These are phyloP conservation scores for Arthrinium phaeospermum DNA, from an alignment of 2,329 filamentous ascomycete species.

Conservation along the genomic window DNA sequence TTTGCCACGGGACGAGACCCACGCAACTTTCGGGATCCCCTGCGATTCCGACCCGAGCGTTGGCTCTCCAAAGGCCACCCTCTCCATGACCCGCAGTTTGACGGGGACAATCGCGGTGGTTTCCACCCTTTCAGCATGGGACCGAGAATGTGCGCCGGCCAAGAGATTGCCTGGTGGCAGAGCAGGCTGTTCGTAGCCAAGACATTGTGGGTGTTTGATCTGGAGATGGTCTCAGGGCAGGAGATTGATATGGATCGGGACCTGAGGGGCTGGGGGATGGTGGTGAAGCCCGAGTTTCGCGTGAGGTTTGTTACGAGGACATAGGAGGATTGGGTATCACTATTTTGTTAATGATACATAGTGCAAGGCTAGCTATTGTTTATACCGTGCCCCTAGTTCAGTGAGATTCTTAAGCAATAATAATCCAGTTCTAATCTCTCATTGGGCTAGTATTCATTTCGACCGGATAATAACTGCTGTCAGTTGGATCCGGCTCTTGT, in stretches of 20 bases:
- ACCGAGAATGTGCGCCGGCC: slow-evolving; percentile 26
- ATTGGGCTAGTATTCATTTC: too few relatives aligned
- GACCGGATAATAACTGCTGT: too few relatives aligned
- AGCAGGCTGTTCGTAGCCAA: slow-evolving; percentile 28
- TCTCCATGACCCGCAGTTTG: neutral
- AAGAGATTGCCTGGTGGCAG: slow-evolving; percentile 19
- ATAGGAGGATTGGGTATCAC: too few relatives aligned
- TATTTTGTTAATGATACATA: too few relatives aligned
- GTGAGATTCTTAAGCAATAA: too few relatives aligned
- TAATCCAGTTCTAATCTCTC: too few relatives aligned
- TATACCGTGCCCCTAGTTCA: too few relatives aligned
- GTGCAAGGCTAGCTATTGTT: too few relatives aligned
- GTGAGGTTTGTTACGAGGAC: slow-evolving; percentile 3
- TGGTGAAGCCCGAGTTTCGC: slow-evolving; percentile 23
- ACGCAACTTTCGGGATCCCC: neutral
- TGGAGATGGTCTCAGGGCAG: slow-evolving; percentile 22
- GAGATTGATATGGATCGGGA: slow-evolving; percentile 22
- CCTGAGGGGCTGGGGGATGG: slow-evolving; percentile 24
- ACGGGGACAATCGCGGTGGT: slow-evolving; percentile 22
- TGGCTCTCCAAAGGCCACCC: neutral
- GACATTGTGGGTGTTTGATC: slow-evolving; percentile 26
- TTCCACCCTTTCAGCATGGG: slow-evolving; percentile 28
- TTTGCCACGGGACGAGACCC: neutral
- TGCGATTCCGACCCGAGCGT: neutral
- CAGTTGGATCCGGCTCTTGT: too few relatives aligned